Evolutionary conservation across 352 stramenopile species (phyloP), one percentile per base, ranked within the genome.

Genomic region (Globisporangium yorkense): DNA sequence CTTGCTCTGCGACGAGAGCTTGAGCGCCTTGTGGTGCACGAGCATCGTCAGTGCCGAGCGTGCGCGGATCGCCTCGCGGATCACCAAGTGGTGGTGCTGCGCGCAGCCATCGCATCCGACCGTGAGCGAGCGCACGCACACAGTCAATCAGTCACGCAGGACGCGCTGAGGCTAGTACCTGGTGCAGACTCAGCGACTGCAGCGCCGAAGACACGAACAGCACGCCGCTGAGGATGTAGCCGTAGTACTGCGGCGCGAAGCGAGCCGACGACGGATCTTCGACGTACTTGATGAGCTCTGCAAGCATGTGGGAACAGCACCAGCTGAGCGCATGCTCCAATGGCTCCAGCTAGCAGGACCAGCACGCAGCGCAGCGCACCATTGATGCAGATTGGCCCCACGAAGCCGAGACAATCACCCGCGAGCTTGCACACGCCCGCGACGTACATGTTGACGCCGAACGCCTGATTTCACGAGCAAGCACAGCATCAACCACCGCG

Each of bases 391-490:
- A 77, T 68, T 5, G 93, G 91, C 10, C 89, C 93, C 2, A 98
- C 81, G 62, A 99, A 98, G 24, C 96, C 72, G 47, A 86, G 80
- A 2, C 71, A 77, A 67, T 99, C 96, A 57, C 98, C 96, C 21
- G 84, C 56, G 9, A 98, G 56, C 74, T 98, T 98, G 41, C 97
- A 87, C n/a, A 85, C 35, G 0, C 80, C 90, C 0, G 90, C 92
- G 7, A 87, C 21, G 31, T 95, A 81, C 77, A 97, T 98, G 58
- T 97, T 90, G 41, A 71, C 68, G 15, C 94, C 87, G 67, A 97
- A 98, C 7, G 86, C 75, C 52, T 77, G 52, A 20, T 21, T 45
- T 63, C 0, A 89, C 6, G 8, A 0, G 49, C 21, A 37, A 43
- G 37, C 31, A 41, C 7, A 39, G 7, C 33, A 12, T 1, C 4